Conservation (phyloP, 176 grass and related monocot genomes). For the Puccinellia tenuiflora region DNA sequence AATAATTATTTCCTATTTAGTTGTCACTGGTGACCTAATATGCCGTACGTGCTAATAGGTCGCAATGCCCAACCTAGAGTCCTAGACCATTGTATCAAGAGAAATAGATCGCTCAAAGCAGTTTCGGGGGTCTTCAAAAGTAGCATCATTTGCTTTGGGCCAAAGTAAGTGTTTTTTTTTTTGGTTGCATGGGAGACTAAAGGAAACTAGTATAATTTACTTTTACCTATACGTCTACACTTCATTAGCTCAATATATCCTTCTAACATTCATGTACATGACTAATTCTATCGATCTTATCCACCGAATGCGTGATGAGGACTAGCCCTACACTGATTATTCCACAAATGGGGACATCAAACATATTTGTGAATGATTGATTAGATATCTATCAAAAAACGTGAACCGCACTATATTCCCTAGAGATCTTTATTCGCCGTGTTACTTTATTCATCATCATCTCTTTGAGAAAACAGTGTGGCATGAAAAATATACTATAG, state of each 20-base stretch:
- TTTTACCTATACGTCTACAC: neutral
- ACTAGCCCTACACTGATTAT: neutral
- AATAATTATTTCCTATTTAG: too few species aligned
- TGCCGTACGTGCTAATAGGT: too few species aligned
- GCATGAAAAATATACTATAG: neutral
- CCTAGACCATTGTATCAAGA: too few species aligned
- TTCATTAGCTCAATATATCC: neutral
- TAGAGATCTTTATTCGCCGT: neutral
- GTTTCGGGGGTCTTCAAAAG: too few species aligned
- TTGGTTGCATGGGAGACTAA: too few species aligned
- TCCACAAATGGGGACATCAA: neutral
- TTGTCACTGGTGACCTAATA: too few species aligned
- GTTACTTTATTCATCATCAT: constrained; percentile 5
- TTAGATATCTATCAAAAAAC: neutral
- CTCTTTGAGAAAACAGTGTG: neutral
- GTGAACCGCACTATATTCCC: neutral
- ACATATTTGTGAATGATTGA: neutral
- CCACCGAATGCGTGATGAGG: neutral
- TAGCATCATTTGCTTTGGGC: too few species aligned
- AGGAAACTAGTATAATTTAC: too few species aligned
- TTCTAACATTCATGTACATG: neutral
- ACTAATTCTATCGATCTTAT: neutral
- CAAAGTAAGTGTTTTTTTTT: too few species aligned
- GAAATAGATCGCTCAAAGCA: too few species aligned
- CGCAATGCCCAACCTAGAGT: too few species aligned